A percentile compares a stretch with the other conserved stretches of the same genome.
These are phyloP conservation scores for Papiliotrema fonsecae DNA, from an alignment of 1,284 basidiomycete species.

Conservation along the genomic window DNA sequence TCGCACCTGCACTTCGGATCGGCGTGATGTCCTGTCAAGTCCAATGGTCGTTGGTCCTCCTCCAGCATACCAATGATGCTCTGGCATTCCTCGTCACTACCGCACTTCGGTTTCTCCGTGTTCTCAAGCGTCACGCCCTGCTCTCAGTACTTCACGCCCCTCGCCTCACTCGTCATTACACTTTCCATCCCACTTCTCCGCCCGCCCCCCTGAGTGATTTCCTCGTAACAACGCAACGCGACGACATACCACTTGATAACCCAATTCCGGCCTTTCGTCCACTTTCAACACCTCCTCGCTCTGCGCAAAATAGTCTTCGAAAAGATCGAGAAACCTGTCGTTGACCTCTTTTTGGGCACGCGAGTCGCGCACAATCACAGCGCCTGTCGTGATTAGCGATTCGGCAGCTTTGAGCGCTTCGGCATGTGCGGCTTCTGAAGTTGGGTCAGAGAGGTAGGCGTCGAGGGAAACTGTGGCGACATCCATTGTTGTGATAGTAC, in stretches of 20 bases:
- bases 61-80: slow-evolving; percentile 54
- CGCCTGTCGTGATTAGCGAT: slow-evolving; percentile 69
- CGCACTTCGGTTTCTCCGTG: slow-evolving; percentile 86
- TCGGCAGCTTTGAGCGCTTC: slow-evolving; percentile 60
- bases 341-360: slow-evolving; percentile 79
- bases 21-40: slow-evolving; percentile 60
- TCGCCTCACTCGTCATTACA: too few relatives aligned
- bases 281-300: slow-evolving; percentile 57
- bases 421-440: slow-evolving; percentile 49
- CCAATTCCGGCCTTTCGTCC: slow-evolving; percentile 73
- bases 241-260: slow-evolving; percentile 48
- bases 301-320: slow-evolving; percentile 81
- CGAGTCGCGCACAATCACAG: slow-evolving; percentile 73
- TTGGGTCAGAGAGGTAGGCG: slow-evolving; percentile 57
- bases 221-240: neutral
- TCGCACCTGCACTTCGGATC: slow-evolving; percentile 76
- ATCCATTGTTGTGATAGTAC: slow-evolving; percentile 26
- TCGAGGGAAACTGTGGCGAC: slow-evolving; percentile 74
- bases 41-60: slow-evolving; percentile 71
- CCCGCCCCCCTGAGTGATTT: too few relatives aligned
- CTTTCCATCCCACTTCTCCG: too few relatives aligned
- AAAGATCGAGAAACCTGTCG: slow-evolving; percentile 67
- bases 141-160: neutral
- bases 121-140: slow-evolving; percentile 84
- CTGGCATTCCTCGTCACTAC: slow-evolving; percentile 46